Base-by-base conservation (phyloP, 106 monocot genomes). In the Dactylorhiza incarnata region DNA sequence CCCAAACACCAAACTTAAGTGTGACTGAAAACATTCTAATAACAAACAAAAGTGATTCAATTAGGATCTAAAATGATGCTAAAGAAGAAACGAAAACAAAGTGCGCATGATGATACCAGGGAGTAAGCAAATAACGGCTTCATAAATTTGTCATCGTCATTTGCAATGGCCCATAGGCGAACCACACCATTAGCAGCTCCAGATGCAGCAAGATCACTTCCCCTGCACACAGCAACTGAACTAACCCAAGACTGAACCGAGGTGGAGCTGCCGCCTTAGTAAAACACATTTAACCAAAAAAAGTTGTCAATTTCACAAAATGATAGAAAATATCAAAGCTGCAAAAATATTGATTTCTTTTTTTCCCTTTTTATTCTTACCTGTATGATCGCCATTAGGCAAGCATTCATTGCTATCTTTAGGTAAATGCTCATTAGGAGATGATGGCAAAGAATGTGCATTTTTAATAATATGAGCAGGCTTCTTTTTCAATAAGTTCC, bases 191-290 rank as follows among this genome's bases (percentile, higher is more conserved):
- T 97, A 37, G 82, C 97, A 83, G 97, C 97, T 76, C 93, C 97
- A 47, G 94, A 94, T 74, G 93, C 97, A 76, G 84, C 93, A 87
- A 97, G 83, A 86, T 97, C 97, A 83, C 91, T 94, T 48, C 87
- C 89, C 80, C 84, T 87, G 74, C 97, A 91, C 43, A 91, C 86
- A 69, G 93, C 76, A 81, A 97, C 86, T 46, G 97, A 86, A 83
- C 93, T 88, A 58, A 97, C 86, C 97, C 97, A 97, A 74, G 93
- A 83, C n/a, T 82, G 83, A 45, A 89, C 91, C 24, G 83, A 82
- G 45, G 87, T 83, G 73, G 50, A 79, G 45, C 26, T 75, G 25
- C 75, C 78, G 70, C 20, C 67, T 79, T 82, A 72, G 17, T 17
- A 69, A 65, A 16, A 73, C 48, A 79, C 78, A 78, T 88, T 81